Percentiles rank a stretch among this genome's conserved stretches.
Evolutionary conservation across 129 eudicot species (phyloP).

Genomic region (Artemisia argyi): DNA sequence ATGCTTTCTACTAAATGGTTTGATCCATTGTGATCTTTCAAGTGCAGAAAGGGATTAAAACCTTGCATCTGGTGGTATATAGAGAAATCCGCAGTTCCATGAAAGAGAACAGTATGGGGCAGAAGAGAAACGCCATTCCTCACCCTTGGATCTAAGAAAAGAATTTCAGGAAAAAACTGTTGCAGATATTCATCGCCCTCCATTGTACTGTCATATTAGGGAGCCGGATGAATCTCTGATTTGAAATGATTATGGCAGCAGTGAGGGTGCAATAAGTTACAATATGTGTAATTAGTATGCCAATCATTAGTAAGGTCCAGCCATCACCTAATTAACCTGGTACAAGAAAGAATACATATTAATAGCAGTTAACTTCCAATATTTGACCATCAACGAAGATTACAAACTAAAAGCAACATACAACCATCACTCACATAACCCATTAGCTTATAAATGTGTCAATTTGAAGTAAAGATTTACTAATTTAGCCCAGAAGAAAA

Average conservation of each 20-base stretch:
- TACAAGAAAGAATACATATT: slow-evolving; percentile 5
- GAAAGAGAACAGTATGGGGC: slow-evolving; percentile 84
- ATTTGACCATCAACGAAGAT: background rate
- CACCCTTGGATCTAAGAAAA: slow-evolving; percentile 53
- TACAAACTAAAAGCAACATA: background rate
- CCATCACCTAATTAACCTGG: slow-evolving; percentile 98
- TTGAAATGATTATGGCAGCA: background rate
- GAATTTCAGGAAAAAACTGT: slow-evolving; percentile 71
- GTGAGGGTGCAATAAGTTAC: too few species aligned
- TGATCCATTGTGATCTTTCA: background rate
- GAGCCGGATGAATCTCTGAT: background rate
- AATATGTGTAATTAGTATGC: background rate
- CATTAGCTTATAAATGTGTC: too few species aligned
- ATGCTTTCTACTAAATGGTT: background rate
- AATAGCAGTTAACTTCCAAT: background rate
- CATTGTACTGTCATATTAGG: slow-evolving; percentile 67
- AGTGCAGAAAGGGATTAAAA: slow-evolving; percentile 13
- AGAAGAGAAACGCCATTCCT: slow-evolving; percentile 44
- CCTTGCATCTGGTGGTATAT: slow-evolving; percentile 81
- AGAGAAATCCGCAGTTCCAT: slow-evolving; percentile 86
- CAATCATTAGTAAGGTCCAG: slow-evolving; percentile 43
- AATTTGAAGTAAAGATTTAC: too few species aligned
- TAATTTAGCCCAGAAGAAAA: too few species aligned
- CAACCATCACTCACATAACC: background rate
- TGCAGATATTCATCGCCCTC: slow-evolving; percentile 76